Evolutionary conservation across 257 asterid genomes (phyloP).

Genomic region (Capsicum pubescens): DNA sequence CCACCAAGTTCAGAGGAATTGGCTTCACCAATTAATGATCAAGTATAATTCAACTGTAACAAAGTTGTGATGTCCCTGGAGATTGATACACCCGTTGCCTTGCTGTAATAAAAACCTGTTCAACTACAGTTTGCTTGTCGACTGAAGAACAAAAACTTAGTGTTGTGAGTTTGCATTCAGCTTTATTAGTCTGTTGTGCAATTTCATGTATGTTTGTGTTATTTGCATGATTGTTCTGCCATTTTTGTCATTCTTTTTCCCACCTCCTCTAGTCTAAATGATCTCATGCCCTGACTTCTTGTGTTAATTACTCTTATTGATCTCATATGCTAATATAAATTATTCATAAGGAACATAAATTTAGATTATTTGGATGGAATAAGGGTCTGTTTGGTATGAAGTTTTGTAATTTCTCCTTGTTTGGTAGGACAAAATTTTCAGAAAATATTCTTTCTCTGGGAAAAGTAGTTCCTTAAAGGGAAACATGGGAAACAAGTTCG

Average conservation of each 20-base stretch:
- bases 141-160: background rate
- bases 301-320: no score
- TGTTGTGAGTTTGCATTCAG: background rate
- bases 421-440: no score
- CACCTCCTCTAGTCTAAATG: no score
- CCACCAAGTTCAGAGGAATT: constrained; percentile 78
- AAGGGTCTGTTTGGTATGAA: background rate
- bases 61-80: constrained; percentile 48
- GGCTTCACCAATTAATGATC: constrained; percentile 59
- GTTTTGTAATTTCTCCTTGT: no score
- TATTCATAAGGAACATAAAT: no score
- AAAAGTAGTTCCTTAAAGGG: no score
- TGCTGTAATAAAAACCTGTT: background rate
- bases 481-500: no score
- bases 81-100: background rate
- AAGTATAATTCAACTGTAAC: constrained; percentile 65
- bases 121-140: background rate
- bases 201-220: no score
- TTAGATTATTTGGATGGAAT: background rate
- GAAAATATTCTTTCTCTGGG: no score
- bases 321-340: background rate
- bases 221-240: background rate
- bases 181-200: no score
- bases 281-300: no score
- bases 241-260: no score